Evolutionary conservation across 2,329 filamentous ascomycete species (phyloP).

Genomic region (Trichoderma endophyticum): DNA sequence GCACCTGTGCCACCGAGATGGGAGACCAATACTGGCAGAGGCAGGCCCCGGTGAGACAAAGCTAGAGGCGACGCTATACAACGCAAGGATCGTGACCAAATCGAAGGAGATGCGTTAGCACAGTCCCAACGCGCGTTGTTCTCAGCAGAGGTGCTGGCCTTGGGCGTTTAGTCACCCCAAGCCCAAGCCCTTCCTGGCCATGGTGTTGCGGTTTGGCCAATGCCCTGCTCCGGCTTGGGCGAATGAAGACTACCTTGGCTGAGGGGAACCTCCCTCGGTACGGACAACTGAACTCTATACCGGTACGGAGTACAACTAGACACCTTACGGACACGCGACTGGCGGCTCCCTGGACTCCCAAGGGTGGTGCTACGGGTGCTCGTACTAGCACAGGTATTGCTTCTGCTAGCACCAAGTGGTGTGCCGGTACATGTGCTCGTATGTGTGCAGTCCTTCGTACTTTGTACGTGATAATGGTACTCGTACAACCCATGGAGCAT

Average conservation of each 20-base stretch:
- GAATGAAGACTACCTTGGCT: neutral
- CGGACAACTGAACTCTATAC: slow-evolving; percentile 8
- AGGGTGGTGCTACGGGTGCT: neutral
- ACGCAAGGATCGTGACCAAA: slow-evolving; percentile 16
- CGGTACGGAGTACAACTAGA: neutral
- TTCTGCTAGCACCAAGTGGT: neutral
- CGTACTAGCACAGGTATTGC: neutral
- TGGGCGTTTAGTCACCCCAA: slow-evolving; percentile 2
- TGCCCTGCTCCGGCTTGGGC: neutral
- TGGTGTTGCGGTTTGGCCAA: slow-evolving; percentile 12
- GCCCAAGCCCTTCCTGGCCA: slow-evolving; percentile 3
- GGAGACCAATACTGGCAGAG: neutral
- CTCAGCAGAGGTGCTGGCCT: neutral
- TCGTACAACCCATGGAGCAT: neutral
- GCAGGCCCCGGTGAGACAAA: neutral
- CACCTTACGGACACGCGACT: neutral
- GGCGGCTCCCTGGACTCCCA: neutral
- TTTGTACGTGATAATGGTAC: neutral
- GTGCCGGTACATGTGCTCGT: neutral
- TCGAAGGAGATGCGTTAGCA: slow-evolving; percentile 13
- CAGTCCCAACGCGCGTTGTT: slow-evolving; percentile 10
- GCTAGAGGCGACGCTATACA: slow-evolving; percentile 9
- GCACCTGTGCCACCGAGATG: neutral
- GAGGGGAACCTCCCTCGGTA: slow-evolving; percentile 13
- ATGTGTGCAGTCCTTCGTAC: neutral